Percentiles rank a stretch among this genome's conserved stretches.
phyloP scores from a whole-genome alignment of 495 filamentous ascomycete genomes.

The Penicillium flavigenum region DNA sequence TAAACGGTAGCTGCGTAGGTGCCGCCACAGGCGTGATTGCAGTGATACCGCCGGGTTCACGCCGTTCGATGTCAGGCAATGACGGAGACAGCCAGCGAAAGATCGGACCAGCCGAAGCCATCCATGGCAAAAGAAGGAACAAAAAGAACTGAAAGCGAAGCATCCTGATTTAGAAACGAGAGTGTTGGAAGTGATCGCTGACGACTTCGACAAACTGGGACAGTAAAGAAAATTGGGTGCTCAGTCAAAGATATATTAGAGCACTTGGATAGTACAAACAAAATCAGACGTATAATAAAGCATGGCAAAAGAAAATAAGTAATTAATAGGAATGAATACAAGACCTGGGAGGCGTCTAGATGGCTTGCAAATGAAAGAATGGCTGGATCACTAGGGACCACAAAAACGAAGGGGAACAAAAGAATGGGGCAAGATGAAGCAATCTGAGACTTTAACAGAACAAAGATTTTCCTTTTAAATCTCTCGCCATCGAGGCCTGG shows the following conservation, averaged over 20 bases:
- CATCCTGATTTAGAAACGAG: slow-evolving; percentile 25
- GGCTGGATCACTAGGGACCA: slow-evolving; percentile 9
- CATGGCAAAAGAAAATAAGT: slow-evolving; percentile 8
- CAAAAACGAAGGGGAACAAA: slow-evolving; percentile 11
- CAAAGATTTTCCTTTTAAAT: background rate
- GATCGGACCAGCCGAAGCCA: slow-evolving; percentile 43
- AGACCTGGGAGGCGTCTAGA: slow-evolving; percentile 1
- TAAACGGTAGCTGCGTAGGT: slow-evolving; percentile 2
- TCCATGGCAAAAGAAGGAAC: slow-evolving; percentile 21
- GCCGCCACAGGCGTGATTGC: slow-evolving; percentile 22
- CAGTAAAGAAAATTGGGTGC: slow-evolving; percentile 2
- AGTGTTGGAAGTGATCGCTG: slow-evolving; percentile 2
- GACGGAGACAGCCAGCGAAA: slow-evolving; percentile 15
- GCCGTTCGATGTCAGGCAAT: background rate
- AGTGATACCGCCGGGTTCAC: slow-evolving; percentile 14
- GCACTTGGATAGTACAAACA: background rate
- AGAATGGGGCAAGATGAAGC: slow-evolving; percentile 19
- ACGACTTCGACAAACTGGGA: background rate
- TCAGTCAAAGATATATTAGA: slow-evolving; percentile 15
- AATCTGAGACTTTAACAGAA: background rate
- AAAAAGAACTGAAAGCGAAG: slow-evolving; percentile 17
- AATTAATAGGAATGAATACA: slow-evolving; percentile 1
- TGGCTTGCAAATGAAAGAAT: slow-evolving; percentile 18
- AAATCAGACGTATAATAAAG: background rate
- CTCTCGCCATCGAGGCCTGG: background rate